These are phyloP conservation scores for Geotrichum phurueaensis DNA, from an alignment of 1,139 yeast genomes.

Conservation along the genomic window DNA sequence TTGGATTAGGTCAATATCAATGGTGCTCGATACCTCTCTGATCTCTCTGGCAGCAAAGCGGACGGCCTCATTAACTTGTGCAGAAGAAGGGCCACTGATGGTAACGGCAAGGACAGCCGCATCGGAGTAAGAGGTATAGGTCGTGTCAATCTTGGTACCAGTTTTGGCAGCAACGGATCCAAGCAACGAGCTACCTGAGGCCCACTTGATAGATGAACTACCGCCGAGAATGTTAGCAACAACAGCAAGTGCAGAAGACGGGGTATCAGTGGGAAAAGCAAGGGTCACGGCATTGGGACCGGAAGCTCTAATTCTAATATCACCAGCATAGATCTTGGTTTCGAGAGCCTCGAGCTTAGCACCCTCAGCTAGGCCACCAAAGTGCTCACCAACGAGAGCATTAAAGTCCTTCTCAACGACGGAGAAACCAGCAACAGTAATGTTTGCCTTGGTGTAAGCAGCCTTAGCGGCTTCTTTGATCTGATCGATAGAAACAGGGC, in stretches of 20 bases:
- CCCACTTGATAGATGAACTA: constrained; percentile 39
- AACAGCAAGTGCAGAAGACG: constrained; percentile 63
- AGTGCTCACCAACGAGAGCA: constrained; percentile 58
- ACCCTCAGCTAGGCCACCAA: constrained; percentile 59
- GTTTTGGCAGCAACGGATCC: constrained; percentile 45
- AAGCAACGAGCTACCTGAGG: constrained; percentile 42
- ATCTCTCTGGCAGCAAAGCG: constrained; percentile 52
- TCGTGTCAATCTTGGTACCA: constrained; percentile 51
- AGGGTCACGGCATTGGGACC: constrained; percentile 70
- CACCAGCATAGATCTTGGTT: constrained; percentile 54
- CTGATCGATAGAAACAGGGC: constrained; percentile 55
- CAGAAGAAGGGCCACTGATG: constrained; percentile 55
- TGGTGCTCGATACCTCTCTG: constrained; percentile 47
- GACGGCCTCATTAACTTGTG: constrained; percentile 55
- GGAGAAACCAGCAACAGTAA: constrained; percentile 68
- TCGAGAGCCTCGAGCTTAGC: constrained; percentile 42
- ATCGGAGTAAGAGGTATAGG: constrained; percentile 62
- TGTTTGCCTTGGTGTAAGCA: constrained; percentile 64
- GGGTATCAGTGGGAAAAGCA: constrained; percentile 69
- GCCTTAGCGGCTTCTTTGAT: constrained; percentile 61
- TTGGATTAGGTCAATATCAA: constrained; percentile 37
- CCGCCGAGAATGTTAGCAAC: constrained; percentile 65
- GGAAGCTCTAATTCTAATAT: constrained; percentile 63
- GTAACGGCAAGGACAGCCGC: constrained; percentile 75
- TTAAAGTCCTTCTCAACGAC: constrained; percentile 66